Percentiles rank a stretch among this genome's conserved stretches.
These are phyloP conservation scores for Phytophthora megakarya DNA, from an alignment of 352 stramenopile species.

Conservation along the genomic window DNA sequence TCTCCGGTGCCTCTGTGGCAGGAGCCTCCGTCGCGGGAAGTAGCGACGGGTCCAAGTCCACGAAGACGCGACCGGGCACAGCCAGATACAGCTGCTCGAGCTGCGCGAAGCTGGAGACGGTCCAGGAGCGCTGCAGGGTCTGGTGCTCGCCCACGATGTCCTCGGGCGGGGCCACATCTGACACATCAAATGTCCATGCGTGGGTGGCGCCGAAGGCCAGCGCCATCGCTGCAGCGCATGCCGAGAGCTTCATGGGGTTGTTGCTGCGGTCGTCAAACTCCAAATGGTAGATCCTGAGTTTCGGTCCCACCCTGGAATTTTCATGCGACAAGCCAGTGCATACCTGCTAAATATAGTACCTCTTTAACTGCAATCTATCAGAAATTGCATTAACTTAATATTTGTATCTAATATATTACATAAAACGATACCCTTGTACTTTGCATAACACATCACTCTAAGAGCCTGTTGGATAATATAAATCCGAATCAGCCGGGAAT, in stretches of 20 bases:
- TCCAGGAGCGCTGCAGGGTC: slow-evolving; percentile 47
- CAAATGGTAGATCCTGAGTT: slow-evolving; percentile 27
- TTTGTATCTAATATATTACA: too few species aligned
- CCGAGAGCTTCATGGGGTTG: slow-evolving; percentile 34
- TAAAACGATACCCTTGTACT: too few species aligned
- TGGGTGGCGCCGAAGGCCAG: slow-evolving; percentile 19
- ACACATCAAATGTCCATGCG: slow-evolving; percentile 44
- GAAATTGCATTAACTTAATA: too few species aligned
- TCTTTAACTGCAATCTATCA: not conserved
- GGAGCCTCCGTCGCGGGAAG: slow-evolving; percentile 29
- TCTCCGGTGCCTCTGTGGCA: slow-evolving; percentile 5
- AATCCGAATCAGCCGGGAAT: too few species aligned
- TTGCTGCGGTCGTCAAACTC: slow-evolving; percentile 9
- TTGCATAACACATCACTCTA: too few species aligned
- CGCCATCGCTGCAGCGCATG: slow-evolving; percentile 24
- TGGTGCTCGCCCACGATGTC: slow-evolving; percentile 46
- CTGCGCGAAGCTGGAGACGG: slow-evolving; percentile 45
- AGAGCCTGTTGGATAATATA: too few species aligned
- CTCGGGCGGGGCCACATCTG: slow-evolving; percentile 31
- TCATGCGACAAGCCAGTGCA: slow-evolving; percentile 22
- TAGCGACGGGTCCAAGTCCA: slow-evolving; percentile 48
- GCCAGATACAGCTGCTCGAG: slow-evolving; percentile 55
- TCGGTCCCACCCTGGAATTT: slow-evolving; percentile 13
- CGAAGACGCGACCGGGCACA: slow-evolving; percentile 59
- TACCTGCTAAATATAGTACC: not conserved